phyloP scores from a whole-genome alignment of 306 rosid genomes.

The Casuarina equisetifolia region DNA sequence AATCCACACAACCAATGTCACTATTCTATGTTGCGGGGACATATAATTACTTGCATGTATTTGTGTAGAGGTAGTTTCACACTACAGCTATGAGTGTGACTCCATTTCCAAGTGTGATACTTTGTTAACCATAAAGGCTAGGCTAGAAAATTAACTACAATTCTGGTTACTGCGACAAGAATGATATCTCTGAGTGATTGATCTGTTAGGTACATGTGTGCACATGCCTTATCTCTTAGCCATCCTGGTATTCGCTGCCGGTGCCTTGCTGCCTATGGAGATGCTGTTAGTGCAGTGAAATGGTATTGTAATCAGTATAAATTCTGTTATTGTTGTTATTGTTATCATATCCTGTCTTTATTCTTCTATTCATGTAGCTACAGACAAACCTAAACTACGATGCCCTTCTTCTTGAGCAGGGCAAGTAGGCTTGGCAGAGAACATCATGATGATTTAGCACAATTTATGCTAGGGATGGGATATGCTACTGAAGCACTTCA shows the following conservation, averaged over 20 bases:
- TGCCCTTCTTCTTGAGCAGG: constrained; percentile 54
- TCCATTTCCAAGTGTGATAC: not conserved
- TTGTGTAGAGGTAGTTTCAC: not conserved
- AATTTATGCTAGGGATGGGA: constrained; percentile 98
- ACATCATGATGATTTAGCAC: constrained; percentile 98
- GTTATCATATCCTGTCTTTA: not conserved
- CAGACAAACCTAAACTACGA: constrained; percentile 23
- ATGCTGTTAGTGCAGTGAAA: constrained; percentile 97
- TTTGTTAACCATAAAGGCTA: not conserved
- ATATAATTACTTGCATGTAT: not conserved
- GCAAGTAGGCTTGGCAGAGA: constrained; percentile 98
- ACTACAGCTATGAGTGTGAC: not conserved
- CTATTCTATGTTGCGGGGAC: not conserved
- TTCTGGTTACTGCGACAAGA: constrained; percentile 1
- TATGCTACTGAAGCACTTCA: constrained; percentile 97
- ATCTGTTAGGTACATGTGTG: constrained; percentile 83
- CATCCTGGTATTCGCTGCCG: constrained; percentile 99
- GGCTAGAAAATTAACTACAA: not conserved
- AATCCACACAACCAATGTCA: not conserved
- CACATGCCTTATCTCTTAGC: constrained; percentile 91
- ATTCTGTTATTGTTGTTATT: not conserved
- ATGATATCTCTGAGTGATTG: constrained; percentile 29
- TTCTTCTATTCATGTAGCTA: not conserved
- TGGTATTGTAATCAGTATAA: constrained; percentile 43
- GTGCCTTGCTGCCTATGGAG: constrained; percentile 99